Conservation (phyloP, 2,329 filamentous ascomycete species). For the Colletotrichum theobromicola region DNA sequence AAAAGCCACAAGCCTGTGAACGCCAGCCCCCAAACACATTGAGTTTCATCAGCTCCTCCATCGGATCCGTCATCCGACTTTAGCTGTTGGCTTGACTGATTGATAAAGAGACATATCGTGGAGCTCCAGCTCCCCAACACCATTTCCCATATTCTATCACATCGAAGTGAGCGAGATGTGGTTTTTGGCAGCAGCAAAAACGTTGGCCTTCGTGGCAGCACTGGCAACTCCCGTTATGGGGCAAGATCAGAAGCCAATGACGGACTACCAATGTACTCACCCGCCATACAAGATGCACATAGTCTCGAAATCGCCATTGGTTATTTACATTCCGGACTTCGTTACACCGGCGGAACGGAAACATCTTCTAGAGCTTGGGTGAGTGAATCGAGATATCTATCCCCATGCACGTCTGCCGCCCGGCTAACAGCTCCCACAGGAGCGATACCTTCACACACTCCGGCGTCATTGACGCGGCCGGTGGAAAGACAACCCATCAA, state of each 20-base stretch:
- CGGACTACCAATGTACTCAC: conserved; percentile 28
- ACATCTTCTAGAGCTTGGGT: conserved; percentile 50
- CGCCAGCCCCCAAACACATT: background rate
- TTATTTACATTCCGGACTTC: conserved; percentile 55
- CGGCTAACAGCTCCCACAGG: conserved; percentile 29
- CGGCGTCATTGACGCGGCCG: conserved; percentile 39
- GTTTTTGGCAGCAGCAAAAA: background rate
- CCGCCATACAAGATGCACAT: conserved; percentile 47
- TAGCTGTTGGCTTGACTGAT: background rate
- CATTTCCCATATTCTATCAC: background rate
- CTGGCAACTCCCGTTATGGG: background rate
- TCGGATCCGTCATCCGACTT: background rate
- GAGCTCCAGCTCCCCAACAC: background rate
- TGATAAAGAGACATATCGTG: background rate
- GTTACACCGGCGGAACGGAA: conserved; percentile 44
- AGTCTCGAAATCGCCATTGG: conserved; percentile 52
- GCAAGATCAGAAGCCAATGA: background rate
- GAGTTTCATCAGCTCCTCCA: background rate
- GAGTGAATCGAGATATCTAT: background rate
- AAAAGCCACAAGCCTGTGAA: background rate
- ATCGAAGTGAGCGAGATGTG: background rate
- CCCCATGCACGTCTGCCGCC: background rate
- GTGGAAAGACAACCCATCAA: conserved; percentile 35
- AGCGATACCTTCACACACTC: conserved; percentile 49
- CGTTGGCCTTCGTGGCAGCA: background rate